Percentiles rank a stretch among this genome's conserved stretches.
Conservation (phyloP, 495 filamentous ascomycete species). For the Terfezia claveryi region DNA sequence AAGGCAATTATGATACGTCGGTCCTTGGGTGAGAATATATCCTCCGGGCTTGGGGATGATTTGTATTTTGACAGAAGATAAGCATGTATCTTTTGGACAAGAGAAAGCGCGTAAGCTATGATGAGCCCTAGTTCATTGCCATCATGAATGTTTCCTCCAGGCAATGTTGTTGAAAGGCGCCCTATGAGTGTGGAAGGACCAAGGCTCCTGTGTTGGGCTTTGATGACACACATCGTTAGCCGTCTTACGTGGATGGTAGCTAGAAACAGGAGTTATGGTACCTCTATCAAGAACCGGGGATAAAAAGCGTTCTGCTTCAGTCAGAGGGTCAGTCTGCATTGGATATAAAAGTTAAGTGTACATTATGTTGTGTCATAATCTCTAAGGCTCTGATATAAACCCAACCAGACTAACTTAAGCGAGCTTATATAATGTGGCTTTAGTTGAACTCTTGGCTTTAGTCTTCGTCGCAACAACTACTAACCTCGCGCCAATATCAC, state of each 20-base stretch:
- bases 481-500: no score
- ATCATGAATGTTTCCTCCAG: background rate
- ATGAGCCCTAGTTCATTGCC: background rate
- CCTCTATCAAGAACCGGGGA: background rate
- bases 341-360: no score
- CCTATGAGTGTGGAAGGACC: background rate
- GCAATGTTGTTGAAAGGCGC: background rate
- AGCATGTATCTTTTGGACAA: background rate
- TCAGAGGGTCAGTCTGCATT: background rate
- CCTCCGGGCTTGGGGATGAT: background rate
- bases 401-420: no score
- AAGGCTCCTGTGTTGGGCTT: background rate
- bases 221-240: no score
- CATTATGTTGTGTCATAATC: no score
- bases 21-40: conserved; percentile 1
- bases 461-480: no score
- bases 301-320: background rate
- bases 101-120: background rate
- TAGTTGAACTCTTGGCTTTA: no score
- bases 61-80: background rate
- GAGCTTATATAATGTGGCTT: no score
- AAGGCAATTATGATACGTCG: conserved; percentile 29
- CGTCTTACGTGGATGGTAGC: no score
- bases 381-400: no score
- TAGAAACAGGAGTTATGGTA: background rate